Percentiles rank a stretch among this genome's conserved stretches.
Conservation (phyloP, 176 grass and related monocot species). For the Guadua angustifolia region DNA sequence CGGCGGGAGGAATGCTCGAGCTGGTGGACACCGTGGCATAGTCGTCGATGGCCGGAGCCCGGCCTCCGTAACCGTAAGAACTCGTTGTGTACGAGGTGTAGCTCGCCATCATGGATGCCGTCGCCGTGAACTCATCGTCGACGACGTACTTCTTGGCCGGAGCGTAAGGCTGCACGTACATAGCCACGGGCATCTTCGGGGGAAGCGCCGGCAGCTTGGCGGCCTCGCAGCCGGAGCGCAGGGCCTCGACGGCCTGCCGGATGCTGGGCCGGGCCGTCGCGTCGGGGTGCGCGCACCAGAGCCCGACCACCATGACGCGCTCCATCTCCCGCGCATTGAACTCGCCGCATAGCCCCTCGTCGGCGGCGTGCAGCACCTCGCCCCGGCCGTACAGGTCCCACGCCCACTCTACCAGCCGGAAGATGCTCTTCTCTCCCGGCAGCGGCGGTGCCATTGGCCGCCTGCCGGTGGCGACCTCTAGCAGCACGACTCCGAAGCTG, state of each 20-base stretch:
- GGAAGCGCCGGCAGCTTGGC: conserved; percentile 29
- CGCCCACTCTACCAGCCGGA: conserved; percentile 26
- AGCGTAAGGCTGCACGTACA: conserved; percentile 16
- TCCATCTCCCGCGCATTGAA: conserved; percentile 4
- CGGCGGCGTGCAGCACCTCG: not conserved
- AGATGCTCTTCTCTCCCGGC: not conserved
- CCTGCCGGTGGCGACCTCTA: conserved; percentile 37
- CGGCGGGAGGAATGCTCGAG: not conserved
- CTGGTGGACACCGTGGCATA: not conserved
- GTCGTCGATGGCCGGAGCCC: not conserved
- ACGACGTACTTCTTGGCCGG: not conserved
- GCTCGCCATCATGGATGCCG: too few relatives aligned
- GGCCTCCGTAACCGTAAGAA: not conserved
- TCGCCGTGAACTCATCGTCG: not conserved
- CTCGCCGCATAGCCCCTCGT: not conserved
- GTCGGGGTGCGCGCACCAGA: conserved; percentile 58
- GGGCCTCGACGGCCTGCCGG: not conserved
- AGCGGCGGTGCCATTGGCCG: not conserved
- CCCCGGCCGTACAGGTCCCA: not conserved
- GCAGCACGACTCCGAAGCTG: conserved; percentile 46
- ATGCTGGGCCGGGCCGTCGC: not conserved
- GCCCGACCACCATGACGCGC: conserved; percentile 13
- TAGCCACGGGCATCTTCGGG: conserved; percentile 1
- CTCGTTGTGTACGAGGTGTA: not conserved
- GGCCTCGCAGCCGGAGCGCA: not conserved